These are phyloP conservation scores for Trichoderma brevicompactum DNA, from an alignment of 2,329 filamentous ascomycete species.

Conservation along the genomic window DNA sequence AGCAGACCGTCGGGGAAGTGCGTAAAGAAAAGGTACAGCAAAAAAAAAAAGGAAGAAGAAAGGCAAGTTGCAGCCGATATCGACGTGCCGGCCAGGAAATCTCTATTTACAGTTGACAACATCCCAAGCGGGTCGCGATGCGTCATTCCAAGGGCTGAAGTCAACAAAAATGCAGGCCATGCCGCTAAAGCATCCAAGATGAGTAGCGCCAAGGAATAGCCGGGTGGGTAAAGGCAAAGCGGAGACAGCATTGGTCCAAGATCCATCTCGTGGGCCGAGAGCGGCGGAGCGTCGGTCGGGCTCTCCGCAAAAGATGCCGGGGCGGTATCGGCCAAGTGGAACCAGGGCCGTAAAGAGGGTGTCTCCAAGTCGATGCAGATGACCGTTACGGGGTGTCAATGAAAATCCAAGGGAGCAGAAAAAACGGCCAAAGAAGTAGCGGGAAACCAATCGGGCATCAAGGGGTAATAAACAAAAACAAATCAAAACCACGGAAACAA, in stretches of 20 bases:
- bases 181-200: constrained; percentile 7
- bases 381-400: neutral
- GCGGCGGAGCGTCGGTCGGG: constrained; percentile 2
- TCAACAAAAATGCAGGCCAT: constrained; percentile 11
- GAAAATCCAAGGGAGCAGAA: neutral
- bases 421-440: neutral
- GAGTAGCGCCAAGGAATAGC: constrained; percentile 19
- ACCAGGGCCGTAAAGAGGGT: constrained; percentile 5
- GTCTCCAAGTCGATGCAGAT: neutral
- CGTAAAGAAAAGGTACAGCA: neutral
- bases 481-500: constrained; percentile 17
- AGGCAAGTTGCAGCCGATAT: neutral
- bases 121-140: neutral
- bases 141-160: constrained; percentile 5
- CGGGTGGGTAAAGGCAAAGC: constrained; percentile 21
- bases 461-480: neutral
- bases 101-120: constrained; percentile 17
- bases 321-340: constrained; percentile 23
- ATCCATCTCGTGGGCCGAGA: constrained; percentile 10
- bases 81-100: neutral
- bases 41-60: neutral
- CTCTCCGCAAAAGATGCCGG: constrained; percentile 9
- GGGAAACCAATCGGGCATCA: neutral
- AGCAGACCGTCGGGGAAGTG: neutral
- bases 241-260: constrained; percentile 14